Evolutionary conservation across 768 basidiomycete species (phyloP), one percentile per base, ranked within the genome.

Genomic region (Amylocystis lapponica): DNA sequence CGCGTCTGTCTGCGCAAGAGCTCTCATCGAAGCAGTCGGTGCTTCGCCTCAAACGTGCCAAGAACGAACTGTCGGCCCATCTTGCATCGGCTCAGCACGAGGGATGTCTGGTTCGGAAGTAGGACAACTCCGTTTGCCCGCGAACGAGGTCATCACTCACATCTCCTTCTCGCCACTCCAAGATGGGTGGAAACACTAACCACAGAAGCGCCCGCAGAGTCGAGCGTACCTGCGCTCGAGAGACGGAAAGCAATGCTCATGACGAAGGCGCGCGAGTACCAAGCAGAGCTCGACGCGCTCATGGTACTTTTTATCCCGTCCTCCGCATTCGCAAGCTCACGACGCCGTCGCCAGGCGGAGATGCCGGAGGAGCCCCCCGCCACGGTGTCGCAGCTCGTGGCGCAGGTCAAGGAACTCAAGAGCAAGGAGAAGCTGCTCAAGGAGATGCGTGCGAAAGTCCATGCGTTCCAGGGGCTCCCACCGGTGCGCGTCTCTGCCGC

Each of bases 401-500:
- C 61, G 5, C 64, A 68, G 27, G 67, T 72, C 41, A 66, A 67
- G 35, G 60, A 51, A 26, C 69, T 72, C 41, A 58, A 58, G 20
- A 46, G 52, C 14, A 59, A 56, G 31, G 67, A 68, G 41, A 58
- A 66, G n/a, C 58, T 62, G 11, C 52, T 77, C 17, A 70, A 66
- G 48, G 55, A 61, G 21, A 76, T 76, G 47, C 58, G 67, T 22
- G 65, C 66, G 3, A 72, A 67, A 49, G 50, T 76, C 21, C 63
- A 65, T 43, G 66, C 71, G 4, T 77, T 74, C 52, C 69, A 69
- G 48, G 74, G 73, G 0, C 57, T 78, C 10, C 74, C 76, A 14
- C 73, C 75, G 1, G 75, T 75, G 54, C 21, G 61, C 49, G 0
- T 11, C 19, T 20, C 21, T n/a, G 21, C 5, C 16, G 12, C 31